These are phyloP conservation scores for Closterium sp. DNA, from an alignment of 139 green algal genomes.

Conservation along the genomic window DNA sequence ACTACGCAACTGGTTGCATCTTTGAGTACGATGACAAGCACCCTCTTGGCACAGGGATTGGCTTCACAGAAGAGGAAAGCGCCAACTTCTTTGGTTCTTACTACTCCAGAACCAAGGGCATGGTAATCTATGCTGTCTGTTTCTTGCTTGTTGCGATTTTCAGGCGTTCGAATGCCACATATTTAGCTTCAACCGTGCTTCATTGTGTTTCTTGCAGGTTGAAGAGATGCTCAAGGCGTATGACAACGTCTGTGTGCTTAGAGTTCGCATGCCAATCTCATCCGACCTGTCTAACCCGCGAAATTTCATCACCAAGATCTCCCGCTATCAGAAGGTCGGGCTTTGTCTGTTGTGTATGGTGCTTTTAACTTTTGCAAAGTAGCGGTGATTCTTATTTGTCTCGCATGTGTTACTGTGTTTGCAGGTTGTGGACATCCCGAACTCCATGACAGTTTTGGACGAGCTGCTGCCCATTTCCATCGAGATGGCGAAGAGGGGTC, in stretches of 20 bases:
- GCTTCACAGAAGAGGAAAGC: constrained; percentile 91
- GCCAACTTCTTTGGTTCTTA: constrained; percentile 97
- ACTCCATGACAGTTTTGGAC: constrained; percentile 93
- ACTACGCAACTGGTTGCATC: constrained; percentile 97
- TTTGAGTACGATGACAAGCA: constrained; percentile 92
- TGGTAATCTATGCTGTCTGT: constrained; percentile 45
- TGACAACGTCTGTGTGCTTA: constrained; percentile 88
- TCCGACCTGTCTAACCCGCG: constrained; percentile 81
- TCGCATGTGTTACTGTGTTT: not conserved
- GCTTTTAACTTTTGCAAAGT: not conserved
- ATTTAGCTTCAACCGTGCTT: not conserved
- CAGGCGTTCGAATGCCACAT: not conserved
- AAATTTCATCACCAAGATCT: constrained; percentile 99
- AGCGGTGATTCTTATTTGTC: not conserved
- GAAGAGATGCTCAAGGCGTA: constrained; percentile 88
- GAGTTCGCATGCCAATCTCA: constrained; percentile 96
- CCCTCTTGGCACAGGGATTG: constrained; percentile 65
- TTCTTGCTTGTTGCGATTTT: not conserved
- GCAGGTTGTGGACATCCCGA: constrained; percentile 55
- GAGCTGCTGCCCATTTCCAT: constrained; percentile 90
- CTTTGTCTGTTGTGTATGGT: not conserved
- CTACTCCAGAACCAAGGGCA: constrained; percentile 92
- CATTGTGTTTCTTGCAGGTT: constrained; percentile 59
- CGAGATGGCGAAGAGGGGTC: constrained; percentile 82
- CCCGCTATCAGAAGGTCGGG: constrained; percentile 87